phyloP scores from a whole-genome alignment of 345 rosid genomes.

The Alliaria petiolata region DNA sequence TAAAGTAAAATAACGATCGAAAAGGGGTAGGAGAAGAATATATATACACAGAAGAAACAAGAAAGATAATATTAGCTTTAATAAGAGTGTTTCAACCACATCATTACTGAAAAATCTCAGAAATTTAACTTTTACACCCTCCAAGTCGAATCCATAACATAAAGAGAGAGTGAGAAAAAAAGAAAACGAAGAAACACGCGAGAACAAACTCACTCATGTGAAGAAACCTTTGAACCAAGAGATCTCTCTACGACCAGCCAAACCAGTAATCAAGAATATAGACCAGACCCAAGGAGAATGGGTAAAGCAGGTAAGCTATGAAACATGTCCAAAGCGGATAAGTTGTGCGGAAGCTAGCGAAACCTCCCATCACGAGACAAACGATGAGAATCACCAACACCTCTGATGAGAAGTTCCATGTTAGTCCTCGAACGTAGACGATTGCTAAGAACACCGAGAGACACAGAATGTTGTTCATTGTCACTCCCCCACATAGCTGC shows the following conservation, averaged over 20 bases:
- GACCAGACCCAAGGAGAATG: constrained; percentile 79
- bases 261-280: constrained; percentile 74
- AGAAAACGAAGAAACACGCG: background rate
- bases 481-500: constrained; percentile 92
- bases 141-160: background rate
- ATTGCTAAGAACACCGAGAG: constrained; percentile 86
- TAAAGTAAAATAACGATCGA: background rate
- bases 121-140: background rate
- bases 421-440: constrained; percentile 70
- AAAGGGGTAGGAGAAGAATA: background rate
- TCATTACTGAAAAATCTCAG: constrained; percentile 1
- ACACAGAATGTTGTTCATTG: constrained; percentile 91
- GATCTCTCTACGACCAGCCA: constrained; percentile 84
- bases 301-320: constrained; percentile 67
- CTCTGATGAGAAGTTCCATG: constrained; percentile 97
- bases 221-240: background rate
- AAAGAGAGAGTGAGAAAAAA: background rate
- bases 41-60: background rate
- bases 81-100: constrained; percentile 1
- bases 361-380: constrained; percentile 74
- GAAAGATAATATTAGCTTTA: constrained; percentile 8
- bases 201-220: constrained; percentile 12
- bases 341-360: constrained; percentile 81
- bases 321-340: constrained; percentile 92
- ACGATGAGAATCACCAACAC: constrained; percentile 82